Base-by-base conservation (phyloP, 352 stramenopile genomes). In the Aphanomyces euteiches region DNA sequence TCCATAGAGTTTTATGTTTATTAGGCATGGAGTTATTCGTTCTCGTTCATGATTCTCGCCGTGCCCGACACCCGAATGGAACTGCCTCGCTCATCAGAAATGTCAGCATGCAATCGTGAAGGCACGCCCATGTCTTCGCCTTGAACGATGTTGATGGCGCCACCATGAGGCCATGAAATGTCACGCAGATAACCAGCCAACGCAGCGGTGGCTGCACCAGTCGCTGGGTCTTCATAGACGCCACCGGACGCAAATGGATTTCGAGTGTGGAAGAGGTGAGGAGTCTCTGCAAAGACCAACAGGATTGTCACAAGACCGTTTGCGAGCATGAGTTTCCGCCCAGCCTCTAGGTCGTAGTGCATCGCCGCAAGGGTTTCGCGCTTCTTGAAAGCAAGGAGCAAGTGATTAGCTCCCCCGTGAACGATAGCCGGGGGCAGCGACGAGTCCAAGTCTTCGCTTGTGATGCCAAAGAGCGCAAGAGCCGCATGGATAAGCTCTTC, bases 161-260 rank as follows among this genome's bases (percentile, higher is more conserved):
- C 54, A 15, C 54, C 15, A 37, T 61, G 54, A 17, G 54, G 54
- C 54, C 54, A 61, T 28, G 39, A 7, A 12, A 61, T 40, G 3
- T 61, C 54, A 7, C 54, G 54, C 5, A 61, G 34, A 37, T 61
- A 61, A 12, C 54, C 54, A 17, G 54, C 54, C 15, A 61, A 17
- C 15, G 54, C 54, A 41, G 54, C 54, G 5, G 54, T 61, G 1
- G 54, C 54, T 28, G 54, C 54, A 39, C 54, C 54, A 37, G 54
- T 61, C 19, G 54, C 54, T 15, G 54, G 54, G 34, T 61, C 54
- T 61, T 61, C 54, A n/a, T 61, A 61, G 10, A 61, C 54, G 54
- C 54, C 54, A 13, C 54, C 54, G 43, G 54, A 61, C n/a, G 54
- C 54, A 61, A 61, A 61, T 10, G 54, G 54, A 37, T 61, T 61